A percentile compares a stretch with the other conserved stretches of the same genome.
These are phyloP conservation scores for Cladosporium sp. DNA, from an alignment of 2,329 filamentous ascomycete species.

Conservation along the genomic window DNA sequence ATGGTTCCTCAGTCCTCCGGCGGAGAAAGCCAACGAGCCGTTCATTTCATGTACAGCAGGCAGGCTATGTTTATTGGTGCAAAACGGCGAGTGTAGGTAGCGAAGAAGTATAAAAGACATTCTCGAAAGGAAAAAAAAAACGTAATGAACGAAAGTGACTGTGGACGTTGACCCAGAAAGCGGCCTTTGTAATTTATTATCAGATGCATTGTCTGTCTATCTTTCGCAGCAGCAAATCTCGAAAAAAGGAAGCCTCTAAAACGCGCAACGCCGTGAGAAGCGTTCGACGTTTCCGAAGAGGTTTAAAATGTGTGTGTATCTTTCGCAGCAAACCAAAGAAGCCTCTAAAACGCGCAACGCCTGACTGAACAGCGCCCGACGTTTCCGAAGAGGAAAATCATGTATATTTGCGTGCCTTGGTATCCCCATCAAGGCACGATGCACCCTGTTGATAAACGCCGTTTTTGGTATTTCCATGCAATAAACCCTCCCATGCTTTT, in stretches of 20 bases:
- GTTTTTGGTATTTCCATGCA: background rate
- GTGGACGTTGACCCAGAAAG: background rate
- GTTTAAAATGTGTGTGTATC: too few species aligned
- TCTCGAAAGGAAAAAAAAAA: background rate
- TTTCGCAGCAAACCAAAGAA: background rate
- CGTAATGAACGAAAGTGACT: background rate
- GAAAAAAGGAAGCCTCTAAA: background rate
- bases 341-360: background rate
- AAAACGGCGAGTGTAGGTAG: too few species aligned
- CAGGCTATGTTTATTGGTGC: too few species aligned
- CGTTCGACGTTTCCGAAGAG: background rate
- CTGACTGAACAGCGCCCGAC: background rate
- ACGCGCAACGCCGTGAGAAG: background rate
- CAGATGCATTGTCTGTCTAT: background rate
- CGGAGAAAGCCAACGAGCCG: too few species aligned
- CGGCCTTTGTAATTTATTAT: background rate
- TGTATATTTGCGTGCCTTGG: conserved; percentile 5
- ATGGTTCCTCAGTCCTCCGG: too few species aligned
- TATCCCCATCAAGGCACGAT: conserved; percentile 19
- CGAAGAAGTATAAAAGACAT: too few species aligned
- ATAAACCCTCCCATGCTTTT: background rate
- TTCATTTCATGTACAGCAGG: too few species aligned
- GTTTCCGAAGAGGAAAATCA: background rate
- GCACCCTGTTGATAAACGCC: conserved; percentile 3
- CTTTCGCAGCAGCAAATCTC: background rate